A percentile compares a stretch with the other conserved stretches of the same genome.
Evolutionary conservation across 225 moss, liverwort and hornwort genomes (phyloP).

Genomic region (Climacium dendroides): DNA sequence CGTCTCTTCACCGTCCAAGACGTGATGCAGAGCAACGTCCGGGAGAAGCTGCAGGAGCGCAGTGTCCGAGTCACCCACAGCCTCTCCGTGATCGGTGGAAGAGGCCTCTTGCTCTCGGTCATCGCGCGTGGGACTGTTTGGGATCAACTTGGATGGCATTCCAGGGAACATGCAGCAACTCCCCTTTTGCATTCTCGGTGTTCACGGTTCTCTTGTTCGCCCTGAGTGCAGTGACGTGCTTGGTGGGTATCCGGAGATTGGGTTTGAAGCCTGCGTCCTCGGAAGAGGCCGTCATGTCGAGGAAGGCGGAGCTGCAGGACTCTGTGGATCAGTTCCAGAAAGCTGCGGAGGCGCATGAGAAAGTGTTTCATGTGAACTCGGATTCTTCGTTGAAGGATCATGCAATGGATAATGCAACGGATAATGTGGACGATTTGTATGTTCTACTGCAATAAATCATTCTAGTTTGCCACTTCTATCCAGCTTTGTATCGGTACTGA

Average conservation of each 20-base stretch:
- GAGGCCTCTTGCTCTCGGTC: conserved; percentile 67
- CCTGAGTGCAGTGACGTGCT: conserved; percentile 26
- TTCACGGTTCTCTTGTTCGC: conserved; percentile 23
- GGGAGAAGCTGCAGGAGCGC: conserved; percentile 68
- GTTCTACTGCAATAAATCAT: neutral
- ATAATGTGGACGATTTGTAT: neutral
- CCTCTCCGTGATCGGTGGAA: conserved; percentile 73
- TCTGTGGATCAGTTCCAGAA: conserved; percentile 64
- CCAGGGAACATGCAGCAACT: conserved; percentile 36
- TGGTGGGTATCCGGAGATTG: conserved; percentile 43
- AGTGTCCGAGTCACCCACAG: conserved; percentile 86
- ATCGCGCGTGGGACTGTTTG: conserved; percentile 75
- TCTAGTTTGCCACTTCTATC: neutral
- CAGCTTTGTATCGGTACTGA: neutral
- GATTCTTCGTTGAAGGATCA: neutral
- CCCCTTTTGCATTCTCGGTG: conserved; percentile 38
- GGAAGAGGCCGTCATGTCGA: conserved; percentile 51
- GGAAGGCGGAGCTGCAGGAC: conserved; percentile 64
- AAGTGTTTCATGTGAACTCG: conserved; percentile 30
- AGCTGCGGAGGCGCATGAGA: conserved; percentile 80
- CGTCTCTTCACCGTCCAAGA: conserved; percentile 89
- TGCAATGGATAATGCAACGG: neutral
- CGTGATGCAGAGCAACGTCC: conserved; percentile 77
- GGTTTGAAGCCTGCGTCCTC: conserved; percentile 50
- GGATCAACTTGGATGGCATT: conserved; percentile 87